These are phyloP conservation scores for Populus hybrid DNA, from an alignment of 441 rosid genomes.

Conservation along the genomic window DNA sequence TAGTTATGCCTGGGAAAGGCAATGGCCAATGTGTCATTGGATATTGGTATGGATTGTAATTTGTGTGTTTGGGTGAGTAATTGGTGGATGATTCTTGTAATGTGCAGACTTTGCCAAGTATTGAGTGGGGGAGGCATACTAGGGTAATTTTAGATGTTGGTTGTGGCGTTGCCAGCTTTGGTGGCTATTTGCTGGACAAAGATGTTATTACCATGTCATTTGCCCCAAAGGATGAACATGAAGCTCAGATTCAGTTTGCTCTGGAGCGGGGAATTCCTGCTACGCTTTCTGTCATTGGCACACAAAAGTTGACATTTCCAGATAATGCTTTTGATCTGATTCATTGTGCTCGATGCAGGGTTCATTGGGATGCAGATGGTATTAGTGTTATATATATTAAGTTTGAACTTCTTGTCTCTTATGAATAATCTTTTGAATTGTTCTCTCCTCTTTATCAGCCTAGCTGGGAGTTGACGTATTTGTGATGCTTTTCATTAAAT, in stretches of 20 bases:
- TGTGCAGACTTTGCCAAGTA: conserved; percentile 54
- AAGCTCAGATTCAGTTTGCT: conserved; percentile 97
- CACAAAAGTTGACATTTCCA: conserved; percentile 68
- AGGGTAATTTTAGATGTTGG: conserved; percentile 85
- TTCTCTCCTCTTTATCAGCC: background rate
- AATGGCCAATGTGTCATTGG: background rate
- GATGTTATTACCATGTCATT: conserved; percentile 85
- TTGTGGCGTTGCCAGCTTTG: conserved; percentile 95
- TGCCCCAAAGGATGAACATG: conserved; percentile 97
- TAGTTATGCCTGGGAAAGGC: background rate
- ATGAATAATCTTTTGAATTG: background rate
- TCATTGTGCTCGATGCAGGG: conserved; percentile 95
- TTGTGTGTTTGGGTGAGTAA: background rate
- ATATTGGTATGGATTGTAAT: background rate
- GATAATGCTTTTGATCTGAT: conserved; percentile 69
- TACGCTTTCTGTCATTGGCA: conserved; percentile 76
- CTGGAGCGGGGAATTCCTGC: conserved; percentile 95
- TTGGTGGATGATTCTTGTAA: background rate
- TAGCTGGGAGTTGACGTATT: conserved; percentile 9
- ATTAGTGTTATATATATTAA: conserved; percentile 5
- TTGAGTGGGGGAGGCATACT: conserved; percentile 66
- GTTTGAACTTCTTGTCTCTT: background rate
- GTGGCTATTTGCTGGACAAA: conserved; percentile 76
- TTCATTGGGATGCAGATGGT: conserved; percentile 93
- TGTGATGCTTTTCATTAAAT: conserved; percentile 9